Percentiles rank a stretch among this genome's conserved stretches.
phyloP scores from a whole-genome alignment of 805 yeast genomes.

The Suhomyces sp. region DNA sequence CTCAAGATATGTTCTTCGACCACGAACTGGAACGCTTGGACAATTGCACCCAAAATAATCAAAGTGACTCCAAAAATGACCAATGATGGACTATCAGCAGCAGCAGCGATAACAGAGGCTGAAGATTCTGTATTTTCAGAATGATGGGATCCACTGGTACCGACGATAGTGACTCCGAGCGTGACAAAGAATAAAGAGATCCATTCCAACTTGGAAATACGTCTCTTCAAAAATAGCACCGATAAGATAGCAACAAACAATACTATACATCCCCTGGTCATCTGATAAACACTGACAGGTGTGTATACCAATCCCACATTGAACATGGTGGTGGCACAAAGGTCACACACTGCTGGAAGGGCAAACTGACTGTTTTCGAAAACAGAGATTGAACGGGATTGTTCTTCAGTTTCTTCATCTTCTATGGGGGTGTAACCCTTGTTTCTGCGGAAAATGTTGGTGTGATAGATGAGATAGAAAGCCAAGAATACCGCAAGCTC shows the following conservation, averaged over 20 bases:
- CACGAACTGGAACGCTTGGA: constrained; percentile 76
- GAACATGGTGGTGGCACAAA: constrained; percentile 71
- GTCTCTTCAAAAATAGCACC: constrained; percentile 56
- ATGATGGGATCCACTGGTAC: constrained; percentile 58
- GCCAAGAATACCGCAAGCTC: constrained; percentile 54
- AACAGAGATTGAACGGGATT: constrained; percentile 11
- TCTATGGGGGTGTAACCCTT: constrained; percentile 17
- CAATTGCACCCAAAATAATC: constrained; percentile 60
- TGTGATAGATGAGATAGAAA: constrained; percentile 29
- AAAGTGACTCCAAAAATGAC: constrained; percentile 56
- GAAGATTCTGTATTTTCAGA: constrained; percentile 12
- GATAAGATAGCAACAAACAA: constrained; percentile 74
- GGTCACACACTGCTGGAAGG: constrained; percentile 70
- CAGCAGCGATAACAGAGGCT: constrained; percentile 3
- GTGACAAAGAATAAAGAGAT: constrained; percentile 60
- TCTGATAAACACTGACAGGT: constrained; percentile 80
- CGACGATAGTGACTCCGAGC: constrained; percentile 70
- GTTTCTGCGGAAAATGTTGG: constrained; percentile 8
- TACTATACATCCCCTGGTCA: constrained; percentile 80
- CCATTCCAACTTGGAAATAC: constrained; percentile 67
- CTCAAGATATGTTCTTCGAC: constrained; percentile 68
- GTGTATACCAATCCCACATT: constrained; percentile 71
- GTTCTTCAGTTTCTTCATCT: constrained; percentile 9
- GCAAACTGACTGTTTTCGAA: constrained; percentile 32
- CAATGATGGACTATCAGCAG: constrained; percentile 19